These are phyloP conservation scores for Clavispora carvajalis DNA, from an alignment of 805 yeast genomes.

Conservation along the genomic window DNA sequence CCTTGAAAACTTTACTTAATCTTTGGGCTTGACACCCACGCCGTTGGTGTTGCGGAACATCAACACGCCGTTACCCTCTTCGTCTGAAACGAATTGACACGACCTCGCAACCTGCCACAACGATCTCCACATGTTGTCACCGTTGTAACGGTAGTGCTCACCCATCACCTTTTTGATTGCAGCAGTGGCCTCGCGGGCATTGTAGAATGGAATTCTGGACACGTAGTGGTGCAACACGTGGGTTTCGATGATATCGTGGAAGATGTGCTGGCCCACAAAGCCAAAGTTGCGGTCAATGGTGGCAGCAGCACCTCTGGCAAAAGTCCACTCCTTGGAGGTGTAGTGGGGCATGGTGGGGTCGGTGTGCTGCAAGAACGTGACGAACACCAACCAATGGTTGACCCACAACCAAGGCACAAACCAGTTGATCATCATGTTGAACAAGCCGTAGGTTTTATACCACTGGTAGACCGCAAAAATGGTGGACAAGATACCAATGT, in stretches of 20 bases:
- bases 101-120: conserved; percentile 55
- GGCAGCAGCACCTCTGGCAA: conserved; percentile 64
- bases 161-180: conserved; percentile 51
- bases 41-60: conserved; percentile 75
- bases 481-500: conserved; percentile 47
- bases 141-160: conserved; percentile 43
- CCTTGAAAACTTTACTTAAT: background rate
- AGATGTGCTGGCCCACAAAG: conserved; percentile 50
- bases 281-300: conserved; percentile 61
- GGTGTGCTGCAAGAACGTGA: conserved; percentile 59
- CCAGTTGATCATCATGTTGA: conserved; percentile 51
- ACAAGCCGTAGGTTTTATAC: conserved; percentile 43
- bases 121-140: conserved; percentile 53
- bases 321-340: conserved; percentile 52
- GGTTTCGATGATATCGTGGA: conserved; percentile 56
- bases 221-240: conserved; percentile 54
- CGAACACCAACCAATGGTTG: conserved; percentile 62
- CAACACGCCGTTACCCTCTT: conserved; percentile 56
- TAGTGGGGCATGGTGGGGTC: conserved; percentile 59
- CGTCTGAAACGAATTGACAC: conserved; percentile 68
- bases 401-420: conserved; percentile 55
- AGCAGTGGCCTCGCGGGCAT: conserved; percentile 49
- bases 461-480: conserved; percentile 46
- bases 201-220: conserved; percentile 51
- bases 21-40: conserved; percentile 24